Base-by-base conservation (phyloP, 495 filamentous ascomycete genomes). In the Aspergillus heteromorphus region DNA sequence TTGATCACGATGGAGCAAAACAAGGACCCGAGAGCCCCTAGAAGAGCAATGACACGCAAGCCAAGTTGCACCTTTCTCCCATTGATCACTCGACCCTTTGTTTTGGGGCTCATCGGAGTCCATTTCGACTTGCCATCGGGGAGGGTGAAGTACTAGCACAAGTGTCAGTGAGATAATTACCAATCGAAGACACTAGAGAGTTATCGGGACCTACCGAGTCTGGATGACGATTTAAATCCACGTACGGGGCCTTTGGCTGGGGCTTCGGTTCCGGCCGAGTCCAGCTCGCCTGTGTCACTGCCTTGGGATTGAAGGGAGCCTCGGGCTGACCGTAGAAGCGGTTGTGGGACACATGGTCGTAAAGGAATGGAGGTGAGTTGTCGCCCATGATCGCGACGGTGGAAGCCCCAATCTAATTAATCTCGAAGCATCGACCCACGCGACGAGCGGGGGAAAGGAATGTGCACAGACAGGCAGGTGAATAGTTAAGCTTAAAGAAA, bases 211-310 rank as follows among this genome's bases (percentile, higher is more conserved):
- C 59, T 83, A 91, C 87, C 41, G 78, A 79, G 61, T 95, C 89
- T 10, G 89, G 88, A 73, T 95, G 90, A 47, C 82, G 74, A 65
- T 89, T 89, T 73, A 93, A 80, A 55, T 86, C 77, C 51, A 96
- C 75, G 64, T 92, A 68, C 18, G 89, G 90, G 0, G 87, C 90
- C 23, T 87, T 78, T 27, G 71, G 77, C 76, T 87, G 87, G n/a
- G 78, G 73, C 51, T 78, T 82, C 11, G 73, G 77, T 11, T 68
- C 65, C 55, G 79, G 77, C 14, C 72, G 75, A 56, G 79, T 71
- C 61, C 73, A 84, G 67, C 86, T 90, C 53, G 87, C 86, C 66
- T 87, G 78, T 8, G 89, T 88, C 30, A 87, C 82, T 51, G 86
- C 85, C 63, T 89, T 93, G 13, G 91, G 91, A 62, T 96, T 88